Evolutionary conservation across 192 early-diverging fungal genomes (phyloP), one percentile per base, ranked within the genome.

Genomic region (Chytriomyces hyalinus): DNA sequence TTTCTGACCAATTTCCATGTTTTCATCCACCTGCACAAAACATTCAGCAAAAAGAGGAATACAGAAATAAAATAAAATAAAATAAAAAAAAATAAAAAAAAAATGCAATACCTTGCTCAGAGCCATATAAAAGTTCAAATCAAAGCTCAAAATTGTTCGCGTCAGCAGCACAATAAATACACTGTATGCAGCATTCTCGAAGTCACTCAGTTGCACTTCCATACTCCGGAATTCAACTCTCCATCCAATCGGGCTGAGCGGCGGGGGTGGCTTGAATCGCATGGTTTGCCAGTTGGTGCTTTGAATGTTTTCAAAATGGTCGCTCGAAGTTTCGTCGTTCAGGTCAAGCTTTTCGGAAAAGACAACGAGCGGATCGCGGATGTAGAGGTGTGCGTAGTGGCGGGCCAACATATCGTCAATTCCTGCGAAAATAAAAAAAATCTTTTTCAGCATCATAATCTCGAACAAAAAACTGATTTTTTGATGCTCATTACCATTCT

Each of bases 261-360:
- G 90, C 11, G 94, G 95, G 11, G 97, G 97, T 47, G 96, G 95
- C 86, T 99, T 99, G 88, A 99, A 99, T 7, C 97, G 92, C 90
- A 97, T 93, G 15, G 95, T 96, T 85, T 99, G 97, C 97, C 97
- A 99, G 84, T 99, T 99, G 59, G 97, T 99, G n/a, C 93, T 94
- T 86, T 99, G 97, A 49, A 99, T 89, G 83, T 99, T 99, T 77
- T 99, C 97, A 89, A 99, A 99, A 77, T 99, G 97, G 81, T 99
- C 97, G 0, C 93, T 92, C 45, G 87, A 91, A 10, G 85, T 81
- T n/a, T 86, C 80, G 75, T 99, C 92, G 81, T 98, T 93, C 63
- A 94, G 89, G 46, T 96, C 85, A 65, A 98, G 82, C 51, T 96
- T 81, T 84, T 99, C 97, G 73, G 92, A 79, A 75, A 94, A 99